Evolutionary conservation across 441 rosid species (phyloP).

Genomic region (Geranium incanum): DNA sequence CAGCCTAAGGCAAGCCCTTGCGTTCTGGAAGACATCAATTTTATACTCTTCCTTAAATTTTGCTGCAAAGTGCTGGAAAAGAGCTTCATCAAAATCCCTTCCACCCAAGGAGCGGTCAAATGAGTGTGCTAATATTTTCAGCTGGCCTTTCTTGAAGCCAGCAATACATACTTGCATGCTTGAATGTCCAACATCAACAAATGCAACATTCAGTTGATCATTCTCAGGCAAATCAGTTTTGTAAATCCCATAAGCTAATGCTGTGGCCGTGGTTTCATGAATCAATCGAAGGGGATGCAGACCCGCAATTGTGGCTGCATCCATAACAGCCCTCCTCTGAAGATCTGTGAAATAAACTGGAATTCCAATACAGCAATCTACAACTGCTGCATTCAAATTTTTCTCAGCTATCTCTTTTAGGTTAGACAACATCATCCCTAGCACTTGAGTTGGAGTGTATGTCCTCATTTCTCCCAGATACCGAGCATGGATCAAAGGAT

Average conservation of each 20-base stretch:
- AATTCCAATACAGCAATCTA: constrained; percentile 92
- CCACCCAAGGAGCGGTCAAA: constrained; percentile 83
- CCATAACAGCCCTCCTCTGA: constrained; percentile 85
- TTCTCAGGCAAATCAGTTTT: constrained; percentile 89
- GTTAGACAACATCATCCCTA: constrained; percentile 83
- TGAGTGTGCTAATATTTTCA: constrained; percentile 65
- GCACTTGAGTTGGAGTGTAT: constrained; percentile 78
- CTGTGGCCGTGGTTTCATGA: constrained; percentile 93
- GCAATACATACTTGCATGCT: constrained; percentile 95
- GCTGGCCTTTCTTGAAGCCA: constrained; percentile 79
- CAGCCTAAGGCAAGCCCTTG: constrained; percentile 77
- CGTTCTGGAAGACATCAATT: constrained; percentile 80
- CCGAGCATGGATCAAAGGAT: constrained; percentile 68
- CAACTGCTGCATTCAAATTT: constrained; percentile 76
- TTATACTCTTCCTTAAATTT: constrained; percentile 82
- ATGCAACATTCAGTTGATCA: constrained; percentile 78
- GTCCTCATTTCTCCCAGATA: constrained; percentile 71
- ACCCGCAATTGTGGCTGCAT: constrained; percentile 95
- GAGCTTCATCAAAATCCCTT: constrained; percentile 86
- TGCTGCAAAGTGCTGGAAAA: constrained; percentile 68
- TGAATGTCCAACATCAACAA: constrained; percentile 85
- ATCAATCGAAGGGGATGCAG: constrained; percentile 74
- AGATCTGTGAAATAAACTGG: constrained; percentile 91
- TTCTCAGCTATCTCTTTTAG: constrained; percentile 80
- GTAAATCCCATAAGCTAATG: constrained; percentile 91